phyloP scores from a whole-genome alignment of 2,329 filamentous ascomycete species.

The Ceratocystiopsis sp. region DNA sequence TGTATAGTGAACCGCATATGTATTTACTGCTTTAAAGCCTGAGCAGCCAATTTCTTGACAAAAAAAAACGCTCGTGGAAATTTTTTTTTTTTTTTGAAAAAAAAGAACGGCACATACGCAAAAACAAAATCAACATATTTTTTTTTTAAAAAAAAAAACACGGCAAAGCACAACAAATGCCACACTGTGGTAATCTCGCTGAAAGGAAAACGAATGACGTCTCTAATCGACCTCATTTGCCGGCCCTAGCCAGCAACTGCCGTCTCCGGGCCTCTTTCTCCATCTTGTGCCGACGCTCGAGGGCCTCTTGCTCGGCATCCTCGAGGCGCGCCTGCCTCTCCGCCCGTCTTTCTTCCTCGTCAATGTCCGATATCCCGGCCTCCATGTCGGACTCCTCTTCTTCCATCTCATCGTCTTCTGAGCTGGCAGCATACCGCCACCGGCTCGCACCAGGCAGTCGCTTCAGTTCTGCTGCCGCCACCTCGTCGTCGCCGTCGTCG shows the following conservation, averaged over 20 bases:
- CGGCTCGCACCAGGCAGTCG: too few relatives aligned
- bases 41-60: background rate
- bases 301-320: constrained; percentile 45
- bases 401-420: constrained; percentile 32
- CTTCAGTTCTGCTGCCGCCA: background rate
- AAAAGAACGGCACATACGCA: background rate
- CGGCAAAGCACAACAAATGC: background rate
- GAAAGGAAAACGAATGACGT: too few relatives aligned
- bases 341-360: constrained; percentile 50
- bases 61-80: background rate
- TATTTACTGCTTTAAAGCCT: too few relatives aligned
- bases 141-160: background rate
- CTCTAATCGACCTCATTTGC: too few relatives aligned
- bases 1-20: too few relatives aligned
- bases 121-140: background rate
- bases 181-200: too few relatives aligned
- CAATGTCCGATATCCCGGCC: constrained; percentile 56
- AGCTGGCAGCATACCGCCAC: constrained; percentile 16
- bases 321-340: constrained; percentile 47
- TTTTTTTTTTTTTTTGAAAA: too few relatives aligned
- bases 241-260: constrained; percentile 1
- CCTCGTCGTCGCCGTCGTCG: constrained; percentile 36
- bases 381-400: constrained; percentile 64
- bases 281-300: constrained; percentile 42
- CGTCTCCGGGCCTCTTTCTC: constrained; percentile 43